phyloP scores from a whole-genome alignment of 2,329 filamentous ascomycete species.

The Colletotrichum incanum region DNA sequence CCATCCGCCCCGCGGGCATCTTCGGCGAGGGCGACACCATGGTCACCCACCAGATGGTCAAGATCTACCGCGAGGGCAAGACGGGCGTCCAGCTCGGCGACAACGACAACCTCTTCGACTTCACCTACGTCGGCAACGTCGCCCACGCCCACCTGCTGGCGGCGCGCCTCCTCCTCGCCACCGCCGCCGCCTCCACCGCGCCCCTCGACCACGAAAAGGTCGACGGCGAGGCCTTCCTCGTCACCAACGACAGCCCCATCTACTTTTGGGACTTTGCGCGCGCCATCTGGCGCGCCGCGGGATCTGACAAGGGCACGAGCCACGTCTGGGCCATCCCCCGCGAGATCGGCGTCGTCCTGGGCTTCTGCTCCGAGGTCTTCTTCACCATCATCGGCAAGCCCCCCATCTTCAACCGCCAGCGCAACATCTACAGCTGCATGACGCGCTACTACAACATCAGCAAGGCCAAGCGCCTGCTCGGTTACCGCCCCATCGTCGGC shows the following conservation, averaged over 20 bases:
- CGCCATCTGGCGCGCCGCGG: constrained; percentile 79
- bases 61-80: constrained; percentile 77
- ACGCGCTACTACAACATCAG: constrained; percentile 83
- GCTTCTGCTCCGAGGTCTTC: constrained; percentile 68
- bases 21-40: constrained; percentile 92
- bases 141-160: constrained; percentile 88
- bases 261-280: constrained; percentile 94
- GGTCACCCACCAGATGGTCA: constrained; percentile 80
- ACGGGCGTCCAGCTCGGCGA: constrained; percentile 86
- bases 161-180: constrained; percentile 77
- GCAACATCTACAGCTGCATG: constrained; percentile 79
- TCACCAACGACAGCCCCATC: constrained; percentile 90
- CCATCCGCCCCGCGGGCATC: constrained; percentile 90
- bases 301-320: constrained; percentile 65
- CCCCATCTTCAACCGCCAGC: constrained; percentile 72
- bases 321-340: constrained; percentile 70
- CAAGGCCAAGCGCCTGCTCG: constrained; percentile 80
- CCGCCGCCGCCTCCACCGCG: constrained; percentile 65
- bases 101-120: constrained; percentile 75
- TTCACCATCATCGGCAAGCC: constrained; percentile 65
- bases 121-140: constrained; percentile 76
- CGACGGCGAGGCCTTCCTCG: constrained; percentile 89
- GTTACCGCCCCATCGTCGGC: constrained; percentile 77
- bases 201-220: constrained; percentile 82
- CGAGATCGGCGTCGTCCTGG: constrained; percentile 67